Percentiles rank a stretch among this genome's conserved stretches.
phyloP scores from a whole-genome alignment of 2,329 filamentous ascomycete genomes.

The Xylaria multiplex region DNA sequence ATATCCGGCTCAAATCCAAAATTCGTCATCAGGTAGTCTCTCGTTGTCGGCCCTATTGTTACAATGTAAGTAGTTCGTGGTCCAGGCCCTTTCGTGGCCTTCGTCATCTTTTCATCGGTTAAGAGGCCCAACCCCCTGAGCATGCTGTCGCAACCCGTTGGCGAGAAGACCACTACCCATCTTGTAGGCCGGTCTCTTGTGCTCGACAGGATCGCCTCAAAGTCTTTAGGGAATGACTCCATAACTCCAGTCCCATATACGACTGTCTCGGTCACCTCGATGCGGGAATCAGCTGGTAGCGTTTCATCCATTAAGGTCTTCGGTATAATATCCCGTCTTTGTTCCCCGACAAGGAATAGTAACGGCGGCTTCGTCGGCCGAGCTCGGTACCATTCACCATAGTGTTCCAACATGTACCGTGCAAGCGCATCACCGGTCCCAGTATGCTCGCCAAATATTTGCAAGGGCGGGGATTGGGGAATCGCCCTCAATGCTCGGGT shows the following conservation, averaged over 20 bases:
- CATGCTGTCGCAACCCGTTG: constrained; percentile 71
- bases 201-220: constrained; percentile 61
- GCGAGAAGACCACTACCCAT: constrained; percentile 82
- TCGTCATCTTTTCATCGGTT: constrained; percentile 59
- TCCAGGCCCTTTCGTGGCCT: constrained; percentile 43
- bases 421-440: constrained; percentile 87
- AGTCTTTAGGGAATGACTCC: constrained; percentile 77
- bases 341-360: constrained; percentile 90
- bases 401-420: constrained; percentile 80
- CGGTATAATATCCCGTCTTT: constrained; percentile 89
- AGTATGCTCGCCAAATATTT: constrained; percentile 80
- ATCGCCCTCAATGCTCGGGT: constrained; percentile 75
- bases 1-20: constrained; percentile 78
- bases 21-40: constrained; percentile 72
- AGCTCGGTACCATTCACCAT: constrained; percentile 63
- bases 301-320: constrained; percentile 73
- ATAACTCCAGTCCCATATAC: constrained; percentile 90
- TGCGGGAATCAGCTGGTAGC: constrained; percentile 61
- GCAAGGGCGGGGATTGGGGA: constrained; percentile 59
- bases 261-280: constrained; percentile 79
- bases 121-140: constrained; percentile 61
- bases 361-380: constrained; percentile 67
- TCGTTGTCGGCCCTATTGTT: constrained; percentile 94
- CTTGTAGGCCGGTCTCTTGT: constrained; percentile 57
- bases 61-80: constrained; percentile 71